These are phyloP conservation scores for Lasiodiplodia citricola DNA, from an alignment of 2,329 filamentous ascomycete species.

Conservation along the genomic window DNA sequence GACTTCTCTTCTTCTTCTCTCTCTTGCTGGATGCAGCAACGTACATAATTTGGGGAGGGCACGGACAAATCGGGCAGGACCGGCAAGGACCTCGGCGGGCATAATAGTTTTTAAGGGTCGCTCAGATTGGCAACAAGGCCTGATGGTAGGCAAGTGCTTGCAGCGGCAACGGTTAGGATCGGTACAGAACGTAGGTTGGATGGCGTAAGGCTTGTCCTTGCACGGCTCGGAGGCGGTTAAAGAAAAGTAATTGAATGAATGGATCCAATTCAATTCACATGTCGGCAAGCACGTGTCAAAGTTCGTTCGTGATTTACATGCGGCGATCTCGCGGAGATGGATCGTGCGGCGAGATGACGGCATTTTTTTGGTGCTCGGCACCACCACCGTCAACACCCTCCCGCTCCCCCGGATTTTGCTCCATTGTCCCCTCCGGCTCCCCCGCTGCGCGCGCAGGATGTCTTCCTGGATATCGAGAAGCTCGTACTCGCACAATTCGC, in stretches of 20 bases:
- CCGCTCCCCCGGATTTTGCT: neutral
- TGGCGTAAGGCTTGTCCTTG: constrained; percentile 2
- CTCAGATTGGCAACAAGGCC: constrained; percentile 12
- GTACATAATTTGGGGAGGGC: constrained; percentile 24
- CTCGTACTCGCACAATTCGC: constrained; percentile 56
- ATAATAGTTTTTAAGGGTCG: constrained; percentile 12
- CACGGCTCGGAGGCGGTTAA: neutral
- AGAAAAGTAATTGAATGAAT: constrained; percentile 12
- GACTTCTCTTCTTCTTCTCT: constrained; percentile 19
- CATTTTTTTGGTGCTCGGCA: constrained; percentile 15
- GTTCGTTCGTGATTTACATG: neutral
- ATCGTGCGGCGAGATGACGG: constrained; percentile 16
- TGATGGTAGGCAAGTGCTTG: neutral
- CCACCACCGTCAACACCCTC: constrained; percentile 2
- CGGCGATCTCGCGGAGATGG: neutral
- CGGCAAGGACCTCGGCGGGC: neutral
- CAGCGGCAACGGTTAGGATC: neutral
- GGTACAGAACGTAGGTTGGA: neutral
- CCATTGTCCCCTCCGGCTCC: constrained; percentile 2
- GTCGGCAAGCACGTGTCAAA: neutral
- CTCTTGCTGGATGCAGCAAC: constrained; percentile 13
- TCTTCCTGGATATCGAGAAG: constrained; percentile 53
- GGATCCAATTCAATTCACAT: neutral
- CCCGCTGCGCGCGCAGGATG: constrained; percentile 39
- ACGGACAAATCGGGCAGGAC: constrained; percentile 2